Conservation (phyloP, 345 rosid genomes). For the Cardamine occulta region DNA sequence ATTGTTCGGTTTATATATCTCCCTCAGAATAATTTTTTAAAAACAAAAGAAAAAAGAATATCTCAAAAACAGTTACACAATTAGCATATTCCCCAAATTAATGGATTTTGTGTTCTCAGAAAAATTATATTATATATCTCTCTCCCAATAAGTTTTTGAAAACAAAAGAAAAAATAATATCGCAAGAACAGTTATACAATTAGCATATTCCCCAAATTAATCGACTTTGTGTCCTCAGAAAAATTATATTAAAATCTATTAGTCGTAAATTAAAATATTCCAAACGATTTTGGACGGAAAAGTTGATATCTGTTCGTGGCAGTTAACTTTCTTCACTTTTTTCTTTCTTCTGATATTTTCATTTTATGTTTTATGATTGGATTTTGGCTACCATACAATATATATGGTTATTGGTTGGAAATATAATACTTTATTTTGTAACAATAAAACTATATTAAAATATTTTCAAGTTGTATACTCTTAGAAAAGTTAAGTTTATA, state of each 20-base stretch:
- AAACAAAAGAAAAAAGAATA: not conserved
- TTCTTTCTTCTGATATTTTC: constrained; percentile 8
- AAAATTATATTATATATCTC: not conserved
- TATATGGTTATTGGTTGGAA: not conserved
- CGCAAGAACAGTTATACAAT: constrained; percentile 9
- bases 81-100: constrained; percentile 14
- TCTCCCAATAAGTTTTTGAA: not conserved
- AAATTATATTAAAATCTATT: not conserved
- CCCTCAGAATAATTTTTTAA: not conserved
- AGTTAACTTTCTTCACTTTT: constrained; percentile 11
- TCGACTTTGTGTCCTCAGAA: not conserved
- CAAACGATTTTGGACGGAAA: constrained; percentile 23
- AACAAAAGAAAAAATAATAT: not conserved
- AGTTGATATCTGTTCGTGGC: constrained; percentile 3
- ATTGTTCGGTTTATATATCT: not conserved
- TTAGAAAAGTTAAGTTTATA: not conserved
- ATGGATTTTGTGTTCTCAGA: not conserved
- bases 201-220: constrained; percentile 15
- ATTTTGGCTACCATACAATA: constrained; percentile 4
- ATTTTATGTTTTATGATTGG: not conserved
- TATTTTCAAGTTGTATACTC: not conserved
- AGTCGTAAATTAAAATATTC: not conserved
- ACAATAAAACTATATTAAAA: not conserved
- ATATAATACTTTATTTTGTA: not conserved
- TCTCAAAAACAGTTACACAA: constrained; percentile 9